Evolutionary conservation across 2,329 filamentous ascomycete species (phyloP), one percentile per base, ranked within the genome.

Genomic region (Xylaria sp.): DNA sequence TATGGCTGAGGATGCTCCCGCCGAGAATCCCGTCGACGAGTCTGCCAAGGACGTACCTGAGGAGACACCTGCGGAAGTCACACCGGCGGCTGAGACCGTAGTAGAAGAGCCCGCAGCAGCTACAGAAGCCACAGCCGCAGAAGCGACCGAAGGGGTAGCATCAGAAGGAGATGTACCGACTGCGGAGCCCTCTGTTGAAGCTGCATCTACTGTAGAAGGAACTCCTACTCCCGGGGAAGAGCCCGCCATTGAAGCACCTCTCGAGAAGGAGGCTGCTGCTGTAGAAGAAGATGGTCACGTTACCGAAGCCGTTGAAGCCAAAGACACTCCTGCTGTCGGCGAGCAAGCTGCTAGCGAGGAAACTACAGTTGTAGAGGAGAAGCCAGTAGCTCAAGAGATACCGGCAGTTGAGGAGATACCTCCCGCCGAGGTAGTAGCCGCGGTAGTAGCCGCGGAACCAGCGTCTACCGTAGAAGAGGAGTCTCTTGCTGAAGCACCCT

Each of bases 141-240:
- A 47, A 47, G 14, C 7, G 15, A 5, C 37, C 14, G 56, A 11
- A 28, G 42, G 40, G 17, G 53, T 57, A 42, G 2, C 19, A 31
- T 15, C 50, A 7, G 46, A 54, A n/a, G 55, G 50, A 45, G 64
- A 66, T 33, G 60, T 46, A 2, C 23, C 52, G 21, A 14, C 31
- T 42, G 31, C 6, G 19, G 64, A 58, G 28, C 50, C 50, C 8
- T 15, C 19, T 7, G 43, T 47, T 8, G 40, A 57, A 25, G 14
- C 17, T 33, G n/a, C 37, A 14, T 11, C 28, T 25, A 28, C 23
- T 17, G 38, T 21, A 35, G 43, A 59, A 23, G 55, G 46, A 35
- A 17, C n/a, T 25, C 25, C 38, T 14, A 15, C 40, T 52, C 15
- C 46, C 15, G 54, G 19, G 12, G 42, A 47, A n/a, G 9, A 31